Conservation (phyloP, 768 basidiomycete species). For the Trametes cingulata region DNA sequence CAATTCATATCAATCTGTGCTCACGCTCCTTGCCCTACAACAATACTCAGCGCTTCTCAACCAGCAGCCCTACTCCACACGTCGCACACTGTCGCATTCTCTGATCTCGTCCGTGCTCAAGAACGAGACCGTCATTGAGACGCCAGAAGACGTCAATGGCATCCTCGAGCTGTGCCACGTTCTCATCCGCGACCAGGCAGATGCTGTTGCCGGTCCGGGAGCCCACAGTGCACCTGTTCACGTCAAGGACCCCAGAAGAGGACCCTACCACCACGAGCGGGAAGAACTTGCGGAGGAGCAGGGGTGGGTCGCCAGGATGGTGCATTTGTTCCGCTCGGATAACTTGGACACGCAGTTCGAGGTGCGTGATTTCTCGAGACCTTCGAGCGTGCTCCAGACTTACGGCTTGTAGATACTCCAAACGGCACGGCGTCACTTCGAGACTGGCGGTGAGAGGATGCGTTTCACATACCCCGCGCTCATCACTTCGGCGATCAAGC, state of each 20-base stretch:
- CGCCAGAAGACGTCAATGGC: slow-evolving; percentile 91
- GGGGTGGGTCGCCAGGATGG: slow-evolving; percentile 98
- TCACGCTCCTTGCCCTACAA: slow-evolving; percentile 95
- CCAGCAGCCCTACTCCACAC: slow-evolving; percentile 85
- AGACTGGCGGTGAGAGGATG: slow-evolving; percentile 92
- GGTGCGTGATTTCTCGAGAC: slow-evolving; percentile 44
- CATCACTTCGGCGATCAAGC: slow-evolving; percentile 89
- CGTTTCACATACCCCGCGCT: slow-evolving; percentile 96
- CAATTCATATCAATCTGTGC: slow-evolving; percentile 93
- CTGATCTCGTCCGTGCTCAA: slow-evolving; percentile 93
- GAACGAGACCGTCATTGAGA: slow-evolving; percentile 94
- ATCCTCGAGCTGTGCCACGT: slow-evolving; percentile 93
- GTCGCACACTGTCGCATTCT: slow-evolving; percentile 91
- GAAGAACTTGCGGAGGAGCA: slow-evolving; percentile 98
- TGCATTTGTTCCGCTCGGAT: slow-evolving; percentile 90
- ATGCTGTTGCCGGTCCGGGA: slow-evolving; percentile 38
- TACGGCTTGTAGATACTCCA: slow-evolving; percentile 68
- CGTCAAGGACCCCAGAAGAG: slow-evolving; percentile 53
- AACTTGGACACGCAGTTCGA: slow-evolving; percentile 88
- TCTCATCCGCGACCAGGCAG: slow-evolving; percentile 82
- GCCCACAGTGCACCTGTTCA: slow-evolving; percentile 35
- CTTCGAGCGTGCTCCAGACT: not conserved
- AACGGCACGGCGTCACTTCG: slow-evolving; percentile 87
- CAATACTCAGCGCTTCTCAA: slow-evolving; percentile 82
- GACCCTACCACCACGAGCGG: slow-evolving; percentile 64